phyloP scores from a whole-genome alignment of 2,329 filamentous ascomycete genomes.

The Botryotinia convoluta region DNA sequence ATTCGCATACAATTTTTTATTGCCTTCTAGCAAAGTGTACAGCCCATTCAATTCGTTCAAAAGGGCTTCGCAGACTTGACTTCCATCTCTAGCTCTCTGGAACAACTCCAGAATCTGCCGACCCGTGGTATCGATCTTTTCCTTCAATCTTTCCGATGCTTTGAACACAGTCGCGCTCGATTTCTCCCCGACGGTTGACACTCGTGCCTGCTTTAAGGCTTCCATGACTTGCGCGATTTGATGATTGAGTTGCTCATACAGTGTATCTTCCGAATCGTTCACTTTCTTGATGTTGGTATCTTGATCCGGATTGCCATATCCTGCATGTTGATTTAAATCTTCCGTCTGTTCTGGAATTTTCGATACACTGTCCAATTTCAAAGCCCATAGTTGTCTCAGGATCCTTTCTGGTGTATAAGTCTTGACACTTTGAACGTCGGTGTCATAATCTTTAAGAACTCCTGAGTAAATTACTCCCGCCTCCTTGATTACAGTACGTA shows the following conservation, averaged over 20 bases:
- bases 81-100: conserved; percentile 18
- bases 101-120: conserved; percentile 27
- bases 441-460: conserved; percentile 27
- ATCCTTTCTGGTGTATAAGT: conserved; percentile 24
- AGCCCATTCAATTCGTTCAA: conserved; percentile 27
- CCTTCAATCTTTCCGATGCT: conserved; percentile 23
- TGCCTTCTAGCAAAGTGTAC: conserved; percentile 27
- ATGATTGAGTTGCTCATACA: conserved; percentile 1
- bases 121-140: conserved; percentile 24
- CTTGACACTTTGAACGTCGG: conserved; percentile 24
- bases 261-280: conserved; percentile 4
- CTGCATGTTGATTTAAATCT: conserved; percentile 13
- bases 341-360: neutral
- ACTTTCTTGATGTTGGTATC: conserved; percentile 11
- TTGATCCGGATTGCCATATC: conserved; percentile 13
- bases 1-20: conserved; percentile 19
- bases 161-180: conserved; percentile 18
- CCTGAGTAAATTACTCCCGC: conserved; percentile 28
- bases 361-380: conserved; percentile 22
- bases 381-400: conserved; percentile 25
- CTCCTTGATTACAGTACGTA: conserved; percentile 23
- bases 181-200: conserved; percentile 4
- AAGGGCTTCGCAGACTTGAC: conserved; percentile 28
- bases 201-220: conserved; percentile 18
- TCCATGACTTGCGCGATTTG: conserved; percentile 17